Conservation (phyloP, 441 rosid species). For the Pelargonium australe region DNA sequence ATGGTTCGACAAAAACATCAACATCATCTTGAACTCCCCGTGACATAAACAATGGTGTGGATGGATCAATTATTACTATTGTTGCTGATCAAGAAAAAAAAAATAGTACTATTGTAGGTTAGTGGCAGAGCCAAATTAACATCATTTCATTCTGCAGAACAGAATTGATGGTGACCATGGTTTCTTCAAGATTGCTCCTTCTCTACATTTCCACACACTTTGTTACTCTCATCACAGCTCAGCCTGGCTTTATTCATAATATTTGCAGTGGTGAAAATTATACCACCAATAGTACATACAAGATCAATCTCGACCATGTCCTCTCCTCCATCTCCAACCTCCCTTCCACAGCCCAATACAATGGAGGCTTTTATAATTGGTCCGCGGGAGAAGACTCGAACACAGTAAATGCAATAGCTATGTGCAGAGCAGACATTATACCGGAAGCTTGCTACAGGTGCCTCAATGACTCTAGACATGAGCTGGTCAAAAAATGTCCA, state of each 20-base stretch:
- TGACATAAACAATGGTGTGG: no score
- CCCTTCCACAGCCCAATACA: conserved; percentile 15
- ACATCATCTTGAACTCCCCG: no score
- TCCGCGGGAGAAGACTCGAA: conserved; percentile 20
- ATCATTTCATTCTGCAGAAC: background rate
- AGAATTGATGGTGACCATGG: background rate
- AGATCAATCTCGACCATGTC: conserved; percentile 26
- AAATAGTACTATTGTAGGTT: no score
- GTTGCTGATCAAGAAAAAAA: no score
- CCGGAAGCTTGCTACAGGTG: conserved; percentile 34
- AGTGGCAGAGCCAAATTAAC: background rate
- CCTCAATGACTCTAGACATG: conserved; percentile 22
- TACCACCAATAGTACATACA: conserved; percentile 31
- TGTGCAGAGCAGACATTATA: conserved; percentile 40
- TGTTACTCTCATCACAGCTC: conserved; percentile 1
- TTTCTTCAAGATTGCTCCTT: conserved; percentile 8
- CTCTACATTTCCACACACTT: background rate
- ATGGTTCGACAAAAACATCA: no score
- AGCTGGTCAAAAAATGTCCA: conserved; percentile 26
- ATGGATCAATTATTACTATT: no score
- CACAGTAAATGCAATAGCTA: conserved; percentile 15
- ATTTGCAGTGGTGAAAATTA: conserved; percentile 19
- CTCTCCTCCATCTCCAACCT: conserved; percentile 16
- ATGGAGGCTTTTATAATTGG: conserved; percentile 28
- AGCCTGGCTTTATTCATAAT: background rate